Conservation (phyloP, 2,329 filamentous ascomycete species). For the Monosporascus sp. region DNA sequence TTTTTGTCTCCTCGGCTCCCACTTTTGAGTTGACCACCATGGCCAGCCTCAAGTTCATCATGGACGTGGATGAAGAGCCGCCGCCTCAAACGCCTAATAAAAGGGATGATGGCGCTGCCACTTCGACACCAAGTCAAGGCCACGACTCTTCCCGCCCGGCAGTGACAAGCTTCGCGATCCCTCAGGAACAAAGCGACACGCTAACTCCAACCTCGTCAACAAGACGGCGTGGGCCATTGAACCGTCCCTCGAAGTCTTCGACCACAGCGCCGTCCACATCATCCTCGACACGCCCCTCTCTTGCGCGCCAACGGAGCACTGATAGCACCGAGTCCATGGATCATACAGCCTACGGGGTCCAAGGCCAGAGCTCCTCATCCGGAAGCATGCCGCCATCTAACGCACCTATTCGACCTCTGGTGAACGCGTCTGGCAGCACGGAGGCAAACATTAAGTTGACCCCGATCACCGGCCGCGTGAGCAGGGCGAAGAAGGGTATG, state of each 20-base stretch:
- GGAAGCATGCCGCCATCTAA: constrained; percentile 23
- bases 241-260: constrained; percentile 26
- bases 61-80: constrained; percentile 46
- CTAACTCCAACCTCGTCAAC: constrained; percentile 28
- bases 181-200: constrained; percentile 27
- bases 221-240: constrained; percentile 30
- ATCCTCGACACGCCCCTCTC: constrained; percentile 20
- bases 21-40: constrained; percentile 40
- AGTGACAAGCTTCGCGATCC: constrained; percentile 36
- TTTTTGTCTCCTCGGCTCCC: constrained; percentile 25
- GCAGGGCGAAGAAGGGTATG: constrained; percentile 55
- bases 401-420: constrained; percentile 37
- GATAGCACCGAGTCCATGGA: constrained; percentile 48
- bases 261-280: constrained; percentile 20
- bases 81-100: constrained; percentile 36
- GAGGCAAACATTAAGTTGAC: constrained; percentile 46
- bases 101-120: constrained; percentile 37
- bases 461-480: constrained; percentile 51
- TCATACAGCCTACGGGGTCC: constrained; percentile 26
- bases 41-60: constrained; percentile 52
- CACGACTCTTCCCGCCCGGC: constrained; percentile 30
- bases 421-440: constrained; percentile 23
- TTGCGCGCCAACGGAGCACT: constrained; percentile 36
- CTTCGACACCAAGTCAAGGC: constrained; percentile 31
- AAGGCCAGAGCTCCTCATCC: constrained; percentile 31